Conservation (phyloP, 148 eudicot species). For the Rhododendron molle region DNA sequence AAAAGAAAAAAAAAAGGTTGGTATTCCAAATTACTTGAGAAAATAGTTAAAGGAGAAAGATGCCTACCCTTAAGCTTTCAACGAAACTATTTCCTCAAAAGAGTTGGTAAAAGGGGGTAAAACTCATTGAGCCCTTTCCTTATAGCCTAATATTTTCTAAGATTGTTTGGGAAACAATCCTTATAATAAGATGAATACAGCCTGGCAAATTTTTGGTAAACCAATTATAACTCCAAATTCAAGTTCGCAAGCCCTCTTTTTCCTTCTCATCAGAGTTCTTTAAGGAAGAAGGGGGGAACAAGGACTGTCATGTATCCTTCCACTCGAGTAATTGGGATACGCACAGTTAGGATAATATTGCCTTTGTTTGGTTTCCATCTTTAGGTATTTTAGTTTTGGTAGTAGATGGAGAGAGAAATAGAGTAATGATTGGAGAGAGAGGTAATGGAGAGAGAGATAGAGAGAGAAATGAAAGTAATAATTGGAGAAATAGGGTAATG, state of each 20-base stretch:
- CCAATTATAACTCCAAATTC: background rate
- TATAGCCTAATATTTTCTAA: background rate
- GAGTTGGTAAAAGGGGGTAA: background rate
- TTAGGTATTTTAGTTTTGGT: too few relatives aligned
- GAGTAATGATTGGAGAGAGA: too few relatives aligned
- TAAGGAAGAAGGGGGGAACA: too few relatives aligned
- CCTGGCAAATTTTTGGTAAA: background rate
- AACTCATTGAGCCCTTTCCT: background rate
- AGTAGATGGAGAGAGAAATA: too few relatives aligned
- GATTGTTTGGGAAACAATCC: background rate
- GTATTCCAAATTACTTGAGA: background rate
- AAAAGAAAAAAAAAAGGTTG: too few relatives aligned
- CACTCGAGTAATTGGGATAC: background rate
- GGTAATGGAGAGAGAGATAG: too few relatives aligned
- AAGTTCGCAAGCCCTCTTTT: too few relatives aligned
- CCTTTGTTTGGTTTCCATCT: too few relatives aligned
- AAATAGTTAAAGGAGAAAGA: background rate
- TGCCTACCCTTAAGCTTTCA: background rate
- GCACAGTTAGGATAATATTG: background rate
- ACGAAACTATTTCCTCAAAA: background rate
- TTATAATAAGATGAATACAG: background rate
- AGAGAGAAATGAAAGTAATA: too few relatives aligned
- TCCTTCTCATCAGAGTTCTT: too few relatives aligned
- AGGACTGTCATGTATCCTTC: background rate
- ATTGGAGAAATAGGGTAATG: too few relatives aligned